These are phyloP conservation scores for Letharia columbiana DNA, from an alignment of 495 filamentous ascomycete genomes.

Conservation along the genomic window DNA sequence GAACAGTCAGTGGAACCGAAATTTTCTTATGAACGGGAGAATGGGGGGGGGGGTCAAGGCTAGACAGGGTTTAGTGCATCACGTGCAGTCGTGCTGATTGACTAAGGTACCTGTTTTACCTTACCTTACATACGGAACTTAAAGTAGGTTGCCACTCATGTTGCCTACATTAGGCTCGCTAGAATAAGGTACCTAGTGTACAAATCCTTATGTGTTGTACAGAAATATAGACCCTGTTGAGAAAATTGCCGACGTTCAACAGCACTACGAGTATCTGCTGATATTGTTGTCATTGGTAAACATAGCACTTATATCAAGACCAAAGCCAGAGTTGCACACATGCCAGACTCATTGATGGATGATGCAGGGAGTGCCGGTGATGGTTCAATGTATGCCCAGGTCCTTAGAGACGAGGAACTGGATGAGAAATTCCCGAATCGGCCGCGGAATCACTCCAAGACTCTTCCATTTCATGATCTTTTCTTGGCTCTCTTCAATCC, in stretches of 20 bases:
- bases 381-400: not conserved
- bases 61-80: not conserved
- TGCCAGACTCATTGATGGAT: slow-evolving; percentile 13
- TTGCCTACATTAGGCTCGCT: too few species aligned
- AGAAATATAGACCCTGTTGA: too few species aligned
- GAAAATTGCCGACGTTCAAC: too few species aligned
- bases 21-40: too few species aligned
- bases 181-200: too few species aligned
- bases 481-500: slow-evolving; percentile 76
- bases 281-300: not conserved
- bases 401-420: slow-evolving; percentile 22
- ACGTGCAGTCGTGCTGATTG: not conserved
- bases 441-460: slow-evolving; percentile 68
- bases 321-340: not conserved
- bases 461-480: slow-evolving; percentile 76
- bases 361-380: slow-evolving; percentile 9
- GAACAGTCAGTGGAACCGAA: too few species aligned
- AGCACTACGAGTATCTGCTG: not conserved
- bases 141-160: too few species aligned
- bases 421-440: slow-evolving; percentile 60
- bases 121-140: too few species aligned
- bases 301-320: not conserved
- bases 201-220: too few species aligned
- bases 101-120: too few species aligned
- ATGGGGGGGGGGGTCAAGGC: too few species aligned